Base-by-base conservation (phyloP, 23 red algal species). In the Porphyridium purpureum region DNA sequence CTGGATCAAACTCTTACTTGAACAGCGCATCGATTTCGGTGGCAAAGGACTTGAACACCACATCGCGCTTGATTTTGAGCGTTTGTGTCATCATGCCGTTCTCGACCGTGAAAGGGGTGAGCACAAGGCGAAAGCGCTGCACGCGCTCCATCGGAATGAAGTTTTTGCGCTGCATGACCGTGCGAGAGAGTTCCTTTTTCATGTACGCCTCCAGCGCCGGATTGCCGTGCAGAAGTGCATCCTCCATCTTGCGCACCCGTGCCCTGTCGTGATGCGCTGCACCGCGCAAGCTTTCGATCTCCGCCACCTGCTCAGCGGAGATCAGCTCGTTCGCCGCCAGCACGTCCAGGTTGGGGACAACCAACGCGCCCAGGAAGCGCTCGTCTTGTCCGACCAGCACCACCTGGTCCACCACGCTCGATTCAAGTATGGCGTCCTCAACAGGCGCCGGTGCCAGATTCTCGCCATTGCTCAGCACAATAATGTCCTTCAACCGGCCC, bases 41-140 rank as follows among this genome's bases (percentile, higher is more conserved):
- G 27, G 59, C 58, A 54, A 81, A 93, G 4, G 28, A 23, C 31
- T 67, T 60, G 1, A 29, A 31, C 5, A 93, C 74, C 47, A 81
- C 61, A 15, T 64, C 58, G 49, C 76, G 75, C 59, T 85, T 84
- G 0, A 98, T 56, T 62, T 98, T 98, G 30, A 98, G 72, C 8
- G 90, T 98, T 63, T 98, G 90, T 25, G 90, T 98, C 63, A 86
- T 49, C 64, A 85, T 80, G 14, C 81, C 81, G 67, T 98, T 85
- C 40, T 98, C 90, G 9, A 98, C 79, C 0, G 90, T 66, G 48
- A 98, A 86, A 0, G 90, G 90, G 5, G 44, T 27, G 31, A 98
- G 54, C 35, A 98, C 7, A 26, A 98, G 24, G 11, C 36, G 61
- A 31, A 85, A 48, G 24, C 63, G 62, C 26, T 35, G n/a, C 26